Evolutionary conservation across 495 filamentous ascomycete genomes (phyloP), one percentile per base, ranked within the genome.

Genomic region (Penicillium verhagenii): DNA sequence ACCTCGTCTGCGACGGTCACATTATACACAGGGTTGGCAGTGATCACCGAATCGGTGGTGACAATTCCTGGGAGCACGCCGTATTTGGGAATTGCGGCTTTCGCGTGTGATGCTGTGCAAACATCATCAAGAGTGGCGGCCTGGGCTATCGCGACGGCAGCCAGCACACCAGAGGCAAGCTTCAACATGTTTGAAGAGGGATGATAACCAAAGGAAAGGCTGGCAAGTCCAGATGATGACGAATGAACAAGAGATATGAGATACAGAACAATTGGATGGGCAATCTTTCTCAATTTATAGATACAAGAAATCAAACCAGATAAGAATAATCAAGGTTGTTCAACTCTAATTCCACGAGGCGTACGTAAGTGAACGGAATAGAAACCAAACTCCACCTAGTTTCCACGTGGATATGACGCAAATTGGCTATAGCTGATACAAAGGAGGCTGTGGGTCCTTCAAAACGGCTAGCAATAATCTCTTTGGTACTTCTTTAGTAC

Each of bases 31-130:
- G 55, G 19, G 21, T 44, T 57, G 1, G 65, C 65, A 10, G 67
- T 68, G 8, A 65, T 59, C 11, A 60, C 47, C 6, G 66, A 66
- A 4, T 66, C 64, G 23, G 68, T 59, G 43, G 68, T 11, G 42
- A 61, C 52, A 38, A 70, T 65, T 1, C 69, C 67, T 8, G 65
- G 50, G 0, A 72, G 49, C 44, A 67, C 67, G 21, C 67, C 67
- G 26, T 72, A 68, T 37, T 65, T 54, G 7, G 69, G 69, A 14
- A 72, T 46, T 20, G 59, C 54, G 16, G 61, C 53, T 46, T 54
- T 53, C 19, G 70, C 64, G 33, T 70, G 58, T 19, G 67, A 60
- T 11, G 62, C 49, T 18, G 66, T 72, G 51, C 69, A 72, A 13
- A 70, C 50, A 53, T 69, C 63, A 31, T 61, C 25, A 26, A 71